A percentile compares a stretch with the other conserved stretches of the same genome.
These are phyloP conservation scores for Aspergillus baeticus DNA, from an alignment of 495 filamentous ascomycete species.

Conservation along the genomic window DNA sequence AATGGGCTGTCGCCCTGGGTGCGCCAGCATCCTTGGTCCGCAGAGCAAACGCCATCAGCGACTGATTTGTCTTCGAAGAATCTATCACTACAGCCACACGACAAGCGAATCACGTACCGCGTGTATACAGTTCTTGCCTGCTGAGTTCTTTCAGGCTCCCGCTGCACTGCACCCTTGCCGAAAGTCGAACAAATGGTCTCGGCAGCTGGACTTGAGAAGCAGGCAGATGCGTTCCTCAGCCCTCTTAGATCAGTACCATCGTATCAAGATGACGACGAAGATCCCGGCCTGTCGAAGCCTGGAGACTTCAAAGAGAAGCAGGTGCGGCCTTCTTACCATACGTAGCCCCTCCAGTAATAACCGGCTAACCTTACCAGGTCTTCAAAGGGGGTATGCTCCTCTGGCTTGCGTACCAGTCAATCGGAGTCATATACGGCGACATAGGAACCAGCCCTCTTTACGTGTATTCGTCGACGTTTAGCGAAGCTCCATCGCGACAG, in stretches of 20 bases:
- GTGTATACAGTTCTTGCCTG: not conserved
- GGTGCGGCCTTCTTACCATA: not conserved
- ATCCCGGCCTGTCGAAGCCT: constrained; percentile 20
- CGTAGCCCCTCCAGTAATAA: not conserved
- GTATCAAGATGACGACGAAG: constrained; percentile 6
- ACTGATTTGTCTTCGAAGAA: not conserved
- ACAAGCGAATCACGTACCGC: not conserved
- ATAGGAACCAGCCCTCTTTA: constrained; percentile 76
- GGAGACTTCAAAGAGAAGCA: constrained; percentile 22
- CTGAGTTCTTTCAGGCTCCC: not conserved
- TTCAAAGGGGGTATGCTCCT: constrained; percentile 25
- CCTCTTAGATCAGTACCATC: not conserved
- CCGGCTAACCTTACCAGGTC: constrained; percentile 11
- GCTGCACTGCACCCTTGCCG: too few species aligned
- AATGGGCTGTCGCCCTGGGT: not conserved
- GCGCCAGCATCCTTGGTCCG: too few species aligned
- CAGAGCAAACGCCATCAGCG: too few species aligned
- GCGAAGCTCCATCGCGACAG: constrained; percentile 51
- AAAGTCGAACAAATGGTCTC: not conserved
- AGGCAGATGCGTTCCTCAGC: not conserved
- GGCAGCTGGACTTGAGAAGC: not conserved
- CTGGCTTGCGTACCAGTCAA: constrained; percentile 64
- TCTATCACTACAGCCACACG: not conserved
- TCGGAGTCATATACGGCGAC: constrained; percentile 74
- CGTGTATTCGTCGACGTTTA: constrained; percentile 70